These are phyloP conservation scores for Cutaneotrichosporon cyanovorans DNA, from an alignment of 1,284 basidiomycete genomes.

Conservation along the genomic window DNA sequence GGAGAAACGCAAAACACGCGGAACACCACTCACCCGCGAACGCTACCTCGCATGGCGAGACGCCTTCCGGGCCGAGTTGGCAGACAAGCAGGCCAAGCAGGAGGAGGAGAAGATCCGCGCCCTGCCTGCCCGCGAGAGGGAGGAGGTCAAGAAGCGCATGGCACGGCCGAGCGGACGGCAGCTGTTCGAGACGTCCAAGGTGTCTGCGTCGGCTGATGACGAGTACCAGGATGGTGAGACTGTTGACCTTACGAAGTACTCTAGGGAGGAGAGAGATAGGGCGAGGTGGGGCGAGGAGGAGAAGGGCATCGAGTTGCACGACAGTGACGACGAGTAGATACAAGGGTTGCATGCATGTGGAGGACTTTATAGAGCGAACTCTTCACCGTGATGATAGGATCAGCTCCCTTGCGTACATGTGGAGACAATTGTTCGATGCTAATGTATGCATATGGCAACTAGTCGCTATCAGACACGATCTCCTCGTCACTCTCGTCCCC, in stretches of 20 bases:
- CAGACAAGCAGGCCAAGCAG: constrained; percentile 55
- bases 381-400: too few relatives aligned
- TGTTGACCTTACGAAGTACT: constrained; percentile 80
- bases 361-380: too few relatives aligned
- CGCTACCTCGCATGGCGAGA: constrained; percentile 75
- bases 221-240: constrained; percentile 71
- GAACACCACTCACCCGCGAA: constrained; percentile 78
- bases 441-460: background rate
- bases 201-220: constrained; percentile 63
- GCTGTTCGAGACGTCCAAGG: constrained; percentile 72
- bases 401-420: too few relatives aligned
- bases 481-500: constrained; percentile 23
- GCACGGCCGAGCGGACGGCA: constrained; percentile 70
- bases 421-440: too few relatives aligned
- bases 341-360: constrained; percentile 2
- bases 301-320: constrained; percentile 15
- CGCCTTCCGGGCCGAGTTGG: constrained; percentile 65
- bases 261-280: constrained; percentile 55
- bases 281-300: constrained; percentile 57
- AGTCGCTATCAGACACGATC: constrained; percentile 11
- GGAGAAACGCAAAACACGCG: constrained; percentile 78
- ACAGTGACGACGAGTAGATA: constrained; percentile 14
- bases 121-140: constrained; percentile 73
- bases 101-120: constrained; percentile 76
- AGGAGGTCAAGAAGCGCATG: constrained; percentile 67